A percentile compares a stretch with the other conserved stretches of the same genome.
phyloP scores from a whole-genome alignment of 352 stramenopile genomes.

The Phytophthora cryptogea region DNA sequence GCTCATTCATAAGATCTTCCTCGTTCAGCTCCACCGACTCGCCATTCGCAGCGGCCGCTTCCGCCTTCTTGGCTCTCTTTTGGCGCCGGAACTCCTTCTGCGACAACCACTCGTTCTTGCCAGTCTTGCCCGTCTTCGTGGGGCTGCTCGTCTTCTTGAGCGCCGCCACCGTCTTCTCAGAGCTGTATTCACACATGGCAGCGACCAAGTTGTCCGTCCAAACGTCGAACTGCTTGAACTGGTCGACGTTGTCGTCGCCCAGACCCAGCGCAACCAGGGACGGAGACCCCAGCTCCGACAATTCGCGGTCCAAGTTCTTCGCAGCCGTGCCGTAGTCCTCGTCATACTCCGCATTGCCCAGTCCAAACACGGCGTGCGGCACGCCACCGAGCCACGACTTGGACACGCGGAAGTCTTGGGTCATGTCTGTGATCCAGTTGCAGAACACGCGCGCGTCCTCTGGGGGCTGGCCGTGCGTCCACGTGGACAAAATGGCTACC shows the following conservation, averaged over 20 bases:
- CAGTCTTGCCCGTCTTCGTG: constrained; percentile 19
- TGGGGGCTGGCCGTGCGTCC: constrained; percentile 76
- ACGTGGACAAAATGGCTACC: constrained; percentile 87
- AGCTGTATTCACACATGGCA: constrained; percentile 79
- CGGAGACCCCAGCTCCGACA: constrained; percentile 68
- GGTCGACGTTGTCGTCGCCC: constrained; percentile 86
- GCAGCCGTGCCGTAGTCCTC: constrained; percentile 85
- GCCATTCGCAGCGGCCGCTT: constrained; percentile 50
- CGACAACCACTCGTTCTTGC: constrained; percentile 63
- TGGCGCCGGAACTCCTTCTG: constrained; percentile 86
- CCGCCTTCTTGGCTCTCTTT: constrained; percentile 76
- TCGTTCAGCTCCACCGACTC: constrained; percentile 74
- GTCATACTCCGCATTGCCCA: constrained; percentile 90
- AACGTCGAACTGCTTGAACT: constrained; percentile 77
- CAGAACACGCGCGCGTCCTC: constrained; percentile 82
- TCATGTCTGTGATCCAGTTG: constrained; percentile 89
- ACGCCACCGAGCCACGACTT: constrained; percentile 79
- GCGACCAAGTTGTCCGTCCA: constrained; percentile 84
- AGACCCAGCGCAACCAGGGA: constrained; percentile 64
- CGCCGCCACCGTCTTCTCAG: constrained; percentile 31
- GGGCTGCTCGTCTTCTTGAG: constrained; percentile 20
- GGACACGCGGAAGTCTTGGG: constrained; percentile 88
- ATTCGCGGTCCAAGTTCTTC: constrained; percentile 67
- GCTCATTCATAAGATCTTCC: constrained; percentile 88
- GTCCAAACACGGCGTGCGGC: constrained; percentile 80